Percentiles rank a stretch among this genome's conserved stretches.
Conservation (phyloP, 371 early-diverging fungal species). For the Mucor lusitanicus region DNA sequence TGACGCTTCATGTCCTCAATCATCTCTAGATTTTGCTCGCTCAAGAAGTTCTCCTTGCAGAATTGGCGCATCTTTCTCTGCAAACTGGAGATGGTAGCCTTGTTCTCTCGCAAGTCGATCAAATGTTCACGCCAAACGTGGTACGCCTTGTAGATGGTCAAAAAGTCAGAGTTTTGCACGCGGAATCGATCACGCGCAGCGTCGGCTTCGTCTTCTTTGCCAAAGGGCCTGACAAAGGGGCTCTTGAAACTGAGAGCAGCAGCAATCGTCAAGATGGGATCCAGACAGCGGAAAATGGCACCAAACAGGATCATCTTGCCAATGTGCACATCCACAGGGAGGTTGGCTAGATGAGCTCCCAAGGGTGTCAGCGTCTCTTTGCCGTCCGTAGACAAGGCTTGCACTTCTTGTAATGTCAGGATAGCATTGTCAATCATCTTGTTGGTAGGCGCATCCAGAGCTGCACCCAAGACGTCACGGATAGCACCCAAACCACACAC, state of each 20-base stretch:
- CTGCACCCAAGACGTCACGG: constrained; percentile 62
- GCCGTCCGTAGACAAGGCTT: constrained; percentile 42
- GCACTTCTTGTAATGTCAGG: constrained; percentile 59
- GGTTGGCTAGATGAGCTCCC: constrained; percentile 82
- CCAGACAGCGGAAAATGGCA: constrained; percentile 79
- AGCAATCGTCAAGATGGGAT: constrained; percentile 80
- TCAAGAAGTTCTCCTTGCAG: constrained; percentile 60
- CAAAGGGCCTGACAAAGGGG: constrained; percentile 78
- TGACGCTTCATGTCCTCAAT: constrained; percentile 85
- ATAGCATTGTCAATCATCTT: constrained; percentile 74
- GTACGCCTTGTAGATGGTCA: constrained; percentile 79
- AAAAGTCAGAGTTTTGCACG: constrained; percentile 71
- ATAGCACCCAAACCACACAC: constrained; percentile 61
- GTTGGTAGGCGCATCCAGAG: constrained; percentile 74
- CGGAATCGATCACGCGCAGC: constrained; percentile 52
- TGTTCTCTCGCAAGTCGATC: constrained; percentile 23
- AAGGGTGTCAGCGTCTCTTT: constrained; percentile 80
- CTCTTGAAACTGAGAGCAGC: constrained; percentile 72
- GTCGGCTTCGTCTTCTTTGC: constrained; percentile 62
- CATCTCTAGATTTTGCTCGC: constrained; percentile 62
- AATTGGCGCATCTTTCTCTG: constrained; percentile 49
- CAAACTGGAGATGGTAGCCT: constrained; percentile 20
- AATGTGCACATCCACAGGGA: constrained; percentile 87
- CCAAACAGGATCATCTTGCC: constrained; percentile 91
- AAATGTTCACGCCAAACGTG: constrained; percentile 61